Conservation (phyloP, 345 rosid species). For the Rubroshorea leprosula region DNA sequence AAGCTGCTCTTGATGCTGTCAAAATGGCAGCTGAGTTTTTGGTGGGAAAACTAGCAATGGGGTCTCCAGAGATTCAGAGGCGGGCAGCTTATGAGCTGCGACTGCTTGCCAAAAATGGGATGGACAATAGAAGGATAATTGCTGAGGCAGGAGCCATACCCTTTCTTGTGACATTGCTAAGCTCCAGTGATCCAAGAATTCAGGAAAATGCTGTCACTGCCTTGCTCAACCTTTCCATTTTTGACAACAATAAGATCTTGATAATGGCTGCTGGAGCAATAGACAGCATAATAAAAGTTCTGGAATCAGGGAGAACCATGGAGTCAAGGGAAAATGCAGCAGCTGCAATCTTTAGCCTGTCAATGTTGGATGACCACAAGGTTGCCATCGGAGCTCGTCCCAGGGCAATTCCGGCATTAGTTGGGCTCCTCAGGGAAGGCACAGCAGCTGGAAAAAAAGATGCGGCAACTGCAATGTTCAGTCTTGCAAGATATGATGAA, state of each 20-base stretch:
- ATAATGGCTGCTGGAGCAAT: slow-evolving; percentile 70
- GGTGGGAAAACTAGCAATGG: slow-evolving; percentile 70
- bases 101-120: slow-evolving; percentile 57
- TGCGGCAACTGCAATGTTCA: slow-evolving; percentile 53
- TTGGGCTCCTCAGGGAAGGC: slow-evolving; percentile 49
- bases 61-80: slow-evolving; percentile 50
- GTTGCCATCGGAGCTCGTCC: slow-evolving; percentile 44
- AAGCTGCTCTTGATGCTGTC: slow-evolving; percentile 44
- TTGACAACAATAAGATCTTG: slow-evolving; percentile 53
- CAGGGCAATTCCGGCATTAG: slow-evolving; percentile 42
- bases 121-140: slow-evolving; percentile 56
- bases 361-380: slow-evolving; percentile 50
- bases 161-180: slow-evolving; percentile 44
- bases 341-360: slow-evolving; percentile 58
- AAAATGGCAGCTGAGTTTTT: slow-evolving; percentile 68
- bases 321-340: slow-evolving; percentile 72
- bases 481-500: slow-evolving; percentile 41
- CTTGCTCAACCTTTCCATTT: slow-evolving; percentile 57
- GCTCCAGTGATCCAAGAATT: slow-evolving; percentile 44
- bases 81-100: slow-evolving; percentile 70
- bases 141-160: slow-evolving; percentile 69
- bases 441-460: slow-evolving; percentile 50
- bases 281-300: slow-evolving; percentile 40
- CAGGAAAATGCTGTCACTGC: slow-evolving; percentile 72
- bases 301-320: slow-evolving; percentile 55